phyloP scores from a whole-genome alignment of 176 grass and related monocot genomes.

The Dendrocalamus sinicus region DNA sequence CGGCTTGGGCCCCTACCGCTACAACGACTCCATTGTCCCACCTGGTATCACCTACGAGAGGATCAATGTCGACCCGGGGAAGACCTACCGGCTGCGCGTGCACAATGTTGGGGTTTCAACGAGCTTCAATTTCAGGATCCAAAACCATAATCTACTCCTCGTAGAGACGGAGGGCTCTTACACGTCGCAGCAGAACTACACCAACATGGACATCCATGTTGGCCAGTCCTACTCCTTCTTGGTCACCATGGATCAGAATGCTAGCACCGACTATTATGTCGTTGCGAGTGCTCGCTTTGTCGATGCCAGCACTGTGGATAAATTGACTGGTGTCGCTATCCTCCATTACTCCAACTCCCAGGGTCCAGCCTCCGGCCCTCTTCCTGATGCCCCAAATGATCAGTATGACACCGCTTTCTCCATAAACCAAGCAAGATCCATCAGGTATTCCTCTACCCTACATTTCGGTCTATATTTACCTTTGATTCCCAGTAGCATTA shows the following conservation, averaged over 20 bases:
- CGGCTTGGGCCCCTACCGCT: slow-evolving; percentile 76
- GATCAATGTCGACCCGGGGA: slow-evolving; percentile 87
- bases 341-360: slow-evolving; percentile 94
- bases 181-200: slow-evolving; percentile 92
- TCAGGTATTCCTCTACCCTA: slow-evolving; percentile 55
- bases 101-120: slow-evolving; percentile 87
- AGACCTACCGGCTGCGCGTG: slow-evolving; percentile 82
- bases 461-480: not conserved
- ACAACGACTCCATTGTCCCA: slow-evolving; percentile 66
- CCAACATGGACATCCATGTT: slow-evolving; percentile 95
- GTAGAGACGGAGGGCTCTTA: slow-evolving; percentile 96
- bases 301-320: slow-evolving; percentile 49
- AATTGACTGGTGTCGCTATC: slow-evolving; percentile 69
- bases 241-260: slow-evolving; percentile 93
- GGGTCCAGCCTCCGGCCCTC: slow-evolving; percentile 70
- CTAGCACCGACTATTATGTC: slow-evolving; percentile 80
- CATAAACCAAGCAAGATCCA: slow-evolving; percentile 95
- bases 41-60: slow-evolving; percentile 68
- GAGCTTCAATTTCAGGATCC: slow-evolving; percentile 93
- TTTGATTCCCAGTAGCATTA: not conserved
- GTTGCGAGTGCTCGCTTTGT: slow-evolving; percentile 78
- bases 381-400: slow-evolving; percentile 78
- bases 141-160: slow-evolving; percentile 76
- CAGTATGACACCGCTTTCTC: slow-evolving; percentile 79
- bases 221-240: slow-evolving; percentile 90